Base-by-base conservation (phyloP, 768 basidiomycete species). In the Kwoniella mangroviensis region DNA sequence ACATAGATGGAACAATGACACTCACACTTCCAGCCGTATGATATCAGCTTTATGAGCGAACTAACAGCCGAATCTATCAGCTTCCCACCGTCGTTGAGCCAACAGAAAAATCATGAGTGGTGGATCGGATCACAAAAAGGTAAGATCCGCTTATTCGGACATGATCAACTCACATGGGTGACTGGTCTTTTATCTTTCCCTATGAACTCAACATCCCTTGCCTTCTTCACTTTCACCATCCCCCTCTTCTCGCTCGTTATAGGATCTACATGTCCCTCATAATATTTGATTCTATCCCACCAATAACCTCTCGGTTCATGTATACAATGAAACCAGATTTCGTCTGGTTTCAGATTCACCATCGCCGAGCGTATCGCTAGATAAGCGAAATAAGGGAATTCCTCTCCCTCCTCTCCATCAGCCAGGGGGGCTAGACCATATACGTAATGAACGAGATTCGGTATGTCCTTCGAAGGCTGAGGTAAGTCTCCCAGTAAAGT, bases 1-100 rank as follows among this genome's bases (percentile, higher is more conserved):
- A 34, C 34, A 49, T 49, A 13, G 13, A 49, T 22, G 65, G 17
- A 52, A 26, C 15, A 49, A 58, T 43, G n/a, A 15, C n/a, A 74
- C 77, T 72, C 52, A 78, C 72, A 79, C 74, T 68, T 81, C 78
- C 28, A 81, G 64, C 10, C 80, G 72, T 22, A 81, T 68, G 42
- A 81, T 77, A 55, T 81, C 80, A 12, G 80, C 80, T 69, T 79
- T 81, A 67, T 81, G 80, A 12, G 80, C 80, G 60, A 70, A 81
- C 75, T 79, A 62, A 17, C 19, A 40, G 15, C 28, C 17, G 6
- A 26, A 66, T 7, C 22, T 17, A 58, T 34, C 34, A 34, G 34
- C 34, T 34, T 34, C 4, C 34, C 6, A 34, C 34, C 34, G 6
- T 34, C 6, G 34, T 34, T 34, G 34, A 34, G 34, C 34, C 34